Conservation (phyloP, 257 asterid species). For the Ligustrum vulgare region DNA sequence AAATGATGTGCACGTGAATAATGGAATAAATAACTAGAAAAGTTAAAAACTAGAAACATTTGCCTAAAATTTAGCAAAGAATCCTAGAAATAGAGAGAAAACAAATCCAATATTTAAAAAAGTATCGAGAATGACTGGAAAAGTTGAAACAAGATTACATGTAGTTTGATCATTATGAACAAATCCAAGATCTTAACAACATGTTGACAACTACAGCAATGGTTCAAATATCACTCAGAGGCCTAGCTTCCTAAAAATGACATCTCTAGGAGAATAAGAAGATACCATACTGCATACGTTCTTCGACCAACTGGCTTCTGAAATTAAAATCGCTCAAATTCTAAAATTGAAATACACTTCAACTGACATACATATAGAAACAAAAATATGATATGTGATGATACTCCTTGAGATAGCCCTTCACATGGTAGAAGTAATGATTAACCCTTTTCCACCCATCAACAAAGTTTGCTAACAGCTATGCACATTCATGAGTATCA, state of each 20-base stretch:
- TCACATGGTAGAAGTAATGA: neutral
- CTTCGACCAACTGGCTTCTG: neutral
- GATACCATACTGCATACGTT: neutral
- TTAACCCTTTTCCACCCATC: neutral
- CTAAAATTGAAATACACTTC: neutral
- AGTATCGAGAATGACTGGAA: too few species aligned
- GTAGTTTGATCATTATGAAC: too few species aligned
- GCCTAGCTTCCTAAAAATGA: neutral
- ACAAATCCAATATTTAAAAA: too few species aligned
- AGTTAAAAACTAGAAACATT: slow-evolving; percentile 1
- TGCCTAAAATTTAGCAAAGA: neutral
- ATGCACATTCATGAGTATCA: slow-evolving; percentile 2
- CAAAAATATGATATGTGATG: neutral
- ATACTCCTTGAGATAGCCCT: neutral
- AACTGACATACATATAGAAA: neutral
- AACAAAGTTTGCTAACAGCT: neutral
- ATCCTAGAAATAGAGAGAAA: neutral
- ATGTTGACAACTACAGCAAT: neutral
- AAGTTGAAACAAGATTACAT: too few species aligned
- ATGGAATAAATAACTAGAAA: neutral
- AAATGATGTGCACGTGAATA: slow-evolving; percentile 3
- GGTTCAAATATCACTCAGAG: neutral
- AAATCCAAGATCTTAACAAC: neutral
- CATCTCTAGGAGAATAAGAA: neutral
- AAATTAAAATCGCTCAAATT: neutral